Conservation (phyloP, 106 monocot genomes). For the Amphibolis antarctica region DNA sequence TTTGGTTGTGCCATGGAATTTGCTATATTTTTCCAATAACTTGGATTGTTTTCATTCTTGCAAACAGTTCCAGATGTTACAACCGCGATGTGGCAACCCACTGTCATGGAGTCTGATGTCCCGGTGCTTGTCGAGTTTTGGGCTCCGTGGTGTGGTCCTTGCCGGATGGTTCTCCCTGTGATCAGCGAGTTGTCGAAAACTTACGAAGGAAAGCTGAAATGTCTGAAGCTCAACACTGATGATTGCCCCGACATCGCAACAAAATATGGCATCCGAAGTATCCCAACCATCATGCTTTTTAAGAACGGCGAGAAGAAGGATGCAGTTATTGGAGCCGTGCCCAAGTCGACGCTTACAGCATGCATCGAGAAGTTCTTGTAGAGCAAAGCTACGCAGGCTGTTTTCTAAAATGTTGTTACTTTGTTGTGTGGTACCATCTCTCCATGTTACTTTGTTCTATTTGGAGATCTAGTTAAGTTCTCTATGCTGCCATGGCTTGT, state of each 20-base stretch:
- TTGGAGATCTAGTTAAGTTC: too few species aligned
- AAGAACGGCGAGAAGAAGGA: constrained; percentile 58
- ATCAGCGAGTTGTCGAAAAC: constrained; percentile 31
- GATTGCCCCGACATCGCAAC: constrained; percentile 37
- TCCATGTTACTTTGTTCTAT: too few species aligned
- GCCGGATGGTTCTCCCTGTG: constrained; percentile 33
- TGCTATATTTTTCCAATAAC: too few species aligned
- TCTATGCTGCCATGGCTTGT: too few species aligned
- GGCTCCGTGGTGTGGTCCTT: constrained; percentile 64
- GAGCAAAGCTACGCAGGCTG: constrained; percentile 1
- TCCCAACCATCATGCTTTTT: constrained; percentile 44
- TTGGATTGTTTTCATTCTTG: too few species aligned
- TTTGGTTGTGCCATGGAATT: too few species aligned
- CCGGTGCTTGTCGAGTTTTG: constrained; percentile 56
- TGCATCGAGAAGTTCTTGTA: constrained; percentile 31
- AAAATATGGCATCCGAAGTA: constrained; percentile 49
- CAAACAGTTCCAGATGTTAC: constrained; percentile 39
- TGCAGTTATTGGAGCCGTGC: constrained; percentile 40
- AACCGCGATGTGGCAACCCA: constrained; percentile 28
- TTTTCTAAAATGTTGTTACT: too few species aligned
- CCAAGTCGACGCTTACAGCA: constrained; percentile 21
- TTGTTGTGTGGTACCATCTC: too few species aligned
- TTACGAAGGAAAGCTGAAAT: constrained; percentile 33
- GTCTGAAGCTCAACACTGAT: constrained; percentile 52
- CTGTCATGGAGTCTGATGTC: constrained; percentile 22